Base-by-base conservation (phyloP, 1,284 basidiomycete genomes). In the Meira miltonrushii region DNA sequence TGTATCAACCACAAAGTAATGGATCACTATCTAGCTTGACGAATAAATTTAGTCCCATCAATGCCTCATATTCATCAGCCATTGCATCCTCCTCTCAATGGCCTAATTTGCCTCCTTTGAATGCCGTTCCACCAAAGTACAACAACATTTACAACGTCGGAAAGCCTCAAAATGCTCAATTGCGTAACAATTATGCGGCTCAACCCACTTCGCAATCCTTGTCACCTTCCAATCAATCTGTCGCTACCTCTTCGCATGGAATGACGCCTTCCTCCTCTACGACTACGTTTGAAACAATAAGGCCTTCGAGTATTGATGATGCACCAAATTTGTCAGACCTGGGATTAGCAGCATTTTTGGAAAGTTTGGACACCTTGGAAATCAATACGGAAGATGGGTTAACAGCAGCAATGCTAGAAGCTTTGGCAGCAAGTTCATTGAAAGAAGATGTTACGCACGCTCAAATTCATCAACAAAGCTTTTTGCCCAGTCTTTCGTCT, bases 281-380 rank as follows among this genome's bases (percentile, higher is more conserved):
- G 25, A 11, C 39, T 25, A 25, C 11, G 11, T 2, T 53, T 25
- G 15, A 44, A 13, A 33, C 54, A 3, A 12, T 56, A n/a, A 15
- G 54, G 7, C 17, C 38, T 12, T 12, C 43, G 28, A 8, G 28
- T 8, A 8, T 33, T 28, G 46, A 40, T 48, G 17, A 55, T 43
- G 33, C 51, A 23, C 63, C 69, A 11, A 64, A 64, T 7, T 64
- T 74, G 25, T 66, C 63, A 51, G 67, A 75, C 23, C 49, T 77
- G 8, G 75, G 71, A 12, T 51, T 78, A 0, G 75, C 75, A 8
- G 75, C 70, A 0, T 78, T 75, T 54, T 55, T 78, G 39, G 66
- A 75, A 40, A 72, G 71, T 12, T 67, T 78, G 10, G 74, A 78
- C 54, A 74, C 72, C 23, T 65, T 78, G 17, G 72, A 77, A 39